These are phyloP conservation scores for Akanthomyces muscarius DNA, from an alignment of 2,329 filamentous ascomycete species.

Conservation along the genomic window DNA sequence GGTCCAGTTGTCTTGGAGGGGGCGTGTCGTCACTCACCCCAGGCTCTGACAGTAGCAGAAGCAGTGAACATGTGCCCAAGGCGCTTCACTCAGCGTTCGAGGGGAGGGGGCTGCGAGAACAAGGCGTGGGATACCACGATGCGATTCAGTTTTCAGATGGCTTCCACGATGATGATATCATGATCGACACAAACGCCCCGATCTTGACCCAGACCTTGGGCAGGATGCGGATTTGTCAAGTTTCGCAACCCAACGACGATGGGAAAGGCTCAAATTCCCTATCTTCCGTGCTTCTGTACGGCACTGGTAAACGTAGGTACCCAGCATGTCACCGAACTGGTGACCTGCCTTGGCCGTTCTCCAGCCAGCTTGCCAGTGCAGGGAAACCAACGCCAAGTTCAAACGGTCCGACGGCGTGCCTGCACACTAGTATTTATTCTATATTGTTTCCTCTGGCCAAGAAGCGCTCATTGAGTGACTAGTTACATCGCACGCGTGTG, in stretches of 20 bases:
- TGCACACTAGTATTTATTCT: too few relatives aligned
- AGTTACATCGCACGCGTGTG: neutral
- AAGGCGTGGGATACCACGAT: neutral
- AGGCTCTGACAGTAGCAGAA: too few relatives aligned
- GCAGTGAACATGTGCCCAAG: neutral
- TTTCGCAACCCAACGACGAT: neutral
- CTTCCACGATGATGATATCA: slow-evolving; percentile 5
- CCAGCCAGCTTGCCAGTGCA: too few relatives aligned
- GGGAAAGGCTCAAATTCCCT: neutral
- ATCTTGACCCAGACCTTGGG: neutral
- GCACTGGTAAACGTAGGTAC: too few relatives aligned
- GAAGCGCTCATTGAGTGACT: neutral
- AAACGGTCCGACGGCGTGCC: too few relatives aligned
- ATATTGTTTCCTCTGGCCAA: neutral
- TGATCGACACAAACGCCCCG: neutral
- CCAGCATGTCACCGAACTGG: too few relatives aligned
- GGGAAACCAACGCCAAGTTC: too few relatives aligned
- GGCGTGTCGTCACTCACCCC: neutral
- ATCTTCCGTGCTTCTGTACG: neutral
- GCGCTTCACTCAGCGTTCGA: neutral
- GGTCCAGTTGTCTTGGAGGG: slow-evolving; percentile 8
- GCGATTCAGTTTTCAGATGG: slow-evolving; percentile 1
- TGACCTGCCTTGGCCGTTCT: too few relatives aligned
- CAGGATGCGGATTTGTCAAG: neutral
- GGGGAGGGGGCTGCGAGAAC: neutral